Conservation (phyloP, 805 yeast genomes). For the Candida broadrunensis region DNA sequence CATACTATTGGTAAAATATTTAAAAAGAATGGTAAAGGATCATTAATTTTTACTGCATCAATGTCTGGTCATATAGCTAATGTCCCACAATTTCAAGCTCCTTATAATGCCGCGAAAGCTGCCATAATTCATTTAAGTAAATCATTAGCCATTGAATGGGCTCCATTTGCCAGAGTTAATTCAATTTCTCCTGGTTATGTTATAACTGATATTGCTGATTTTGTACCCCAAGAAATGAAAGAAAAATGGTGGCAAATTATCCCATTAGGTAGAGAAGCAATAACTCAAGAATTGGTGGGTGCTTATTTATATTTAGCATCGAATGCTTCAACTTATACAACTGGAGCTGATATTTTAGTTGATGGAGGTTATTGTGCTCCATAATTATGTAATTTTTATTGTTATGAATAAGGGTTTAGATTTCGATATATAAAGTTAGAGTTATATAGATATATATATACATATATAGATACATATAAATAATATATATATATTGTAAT, state of each 20-base stretch:
- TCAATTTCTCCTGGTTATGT: constrained; percentile 44
- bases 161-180: constrained; percentile 44
- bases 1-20: constrained; percentile 39
- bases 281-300: constrained; percentile 43
- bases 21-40: constrained; percentile 37
- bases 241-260: constrained; percentile 37
- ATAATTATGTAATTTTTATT: constrained; percentile 8
- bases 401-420: too few species aligned
- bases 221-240: constrained; percentile 30
- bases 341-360: constrained; percentile 44
- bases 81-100: constrained; percentile 44
- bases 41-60: constrained; percentile 43
- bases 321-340: constrained; percentile 41
- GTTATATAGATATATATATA: too few species aligned
- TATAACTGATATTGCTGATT: constrained; percentile 37
- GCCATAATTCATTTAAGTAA: constrained; percentile 41
- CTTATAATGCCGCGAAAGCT: constrained; percentile 47
- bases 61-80: constrained; percentile 49
- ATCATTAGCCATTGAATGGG: constrained; percentile 48
- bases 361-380: constrained; percentile 46
- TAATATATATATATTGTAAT: too few species aligned
- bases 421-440: too few species aligned
- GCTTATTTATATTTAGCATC: constrained; percentile 45
- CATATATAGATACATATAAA: too few species aligned
- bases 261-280: constrained; percentile 47